Evolutionary conservation across 2,329 filamentous ascomycete genomes (phyloP), one percentile per base, ranked within the genome.

Genomic region (Escovopsis sp.): DNA sequence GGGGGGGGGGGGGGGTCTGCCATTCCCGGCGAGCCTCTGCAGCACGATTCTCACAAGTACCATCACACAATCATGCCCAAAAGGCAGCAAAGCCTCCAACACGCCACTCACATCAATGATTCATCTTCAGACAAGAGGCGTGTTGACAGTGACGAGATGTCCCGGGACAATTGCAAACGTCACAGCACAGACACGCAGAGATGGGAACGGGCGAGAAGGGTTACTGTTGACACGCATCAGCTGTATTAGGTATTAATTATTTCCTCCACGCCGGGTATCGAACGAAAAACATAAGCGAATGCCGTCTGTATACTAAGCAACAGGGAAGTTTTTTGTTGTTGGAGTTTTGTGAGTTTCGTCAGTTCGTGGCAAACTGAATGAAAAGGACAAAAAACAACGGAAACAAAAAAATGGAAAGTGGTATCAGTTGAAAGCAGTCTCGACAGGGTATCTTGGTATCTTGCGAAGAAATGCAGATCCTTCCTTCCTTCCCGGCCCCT

Each of bases 371-470:
- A 9, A 27, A 9, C 25, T 9, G 25, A 5, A 27, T 9, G 25
- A 9, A 27, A 27, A 9, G 9, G 25, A 5, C 5, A 27, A 5
- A 44, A 41, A 44, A 46, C 42, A 45, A 45, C 42, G 48, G 48
- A 40, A 50, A 52, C 48, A 54, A 50, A 49, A 52, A 50, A 56
- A 56, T 58, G 50, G 50, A 61, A 60, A 60, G 51, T 61, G 60
- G 59, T 62, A 62, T 62, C 60, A 61, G 54, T n/a, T 57, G 57
- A 62, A 64, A 62, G 61, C 64, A 68, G 63, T 67, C 62, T 68
- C 59, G 62, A 67, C 62, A 65, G 68, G 68, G 68, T 71, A 70
- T 71, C 67, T 69, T 64, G 64, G 61, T 63, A 63, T 63, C 61
- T 63, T 61, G 57, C 57, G 57, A 62, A 60, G 56, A 71, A 71